Conservation (phyloP, 2,329 filamentous ascomycete species). For the Penicillium crustosum region DNA sequence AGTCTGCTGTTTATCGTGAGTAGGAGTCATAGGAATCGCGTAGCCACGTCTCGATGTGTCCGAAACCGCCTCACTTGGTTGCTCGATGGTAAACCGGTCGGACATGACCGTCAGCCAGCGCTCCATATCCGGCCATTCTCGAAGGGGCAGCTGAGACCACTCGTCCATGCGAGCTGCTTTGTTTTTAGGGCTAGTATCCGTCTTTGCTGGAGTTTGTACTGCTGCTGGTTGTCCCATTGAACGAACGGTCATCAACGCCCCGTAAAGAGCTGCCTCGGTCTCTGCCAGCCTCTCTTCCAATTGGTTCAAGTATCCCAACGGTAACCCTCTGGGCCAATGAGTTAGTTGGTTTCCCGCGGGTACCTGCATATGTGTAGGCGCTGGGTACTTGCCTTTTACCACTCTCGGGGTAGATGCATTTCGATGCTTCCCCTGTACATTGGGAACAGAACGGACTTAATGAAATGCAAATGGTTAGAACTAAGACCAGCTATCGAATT, state of each 20-base stretch:
- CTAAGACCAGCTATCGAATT: not conserved
- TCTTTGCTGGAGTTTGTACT: slow-evolving; percentile 8
- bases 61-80: not conserved
- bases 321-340: slow-evolving; percentile 18
- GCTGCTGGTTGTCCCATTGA: slow-evolving; percentile 9
- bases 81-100: slow-evolving; percentile 16
- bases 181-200: slow-evolving; percentile 10
- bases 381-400: slow-evolving; percentile 19
- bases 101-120: slow-evolving; percentile 20
- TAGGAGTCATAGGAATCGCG: slow-evolving; percentile 2
- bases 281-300: slow-evolving; percentile 24
- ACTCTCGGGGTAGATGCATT: slow-evolving; percentile 24
- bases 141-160: slow-evolving; percentile 23
- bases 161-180: slow-evolving; percentile 25
- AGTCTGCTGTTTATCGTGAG: not conserved
- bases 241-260: slow-evolving; percentile 19
- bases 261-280: slow-evolving; percentile 25
- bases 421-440: slow-evolving; percentile 18
- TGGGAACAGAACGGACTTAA: slow-evolving; percentile 23
- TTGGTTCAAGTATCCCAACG: slow-evolving; percentile 26
- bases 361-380: not conserved
- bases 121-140: slow-evolving; percentile 19
- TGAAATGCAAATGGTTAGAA: not conserved
- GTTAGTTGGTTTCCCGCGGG: slow-evolving; percentile 4
- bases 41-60: not conserved